Evolutionary conservation across 331 rosid genomes (phyloP).

Genomic region (Quercus tomentella): DNA sequence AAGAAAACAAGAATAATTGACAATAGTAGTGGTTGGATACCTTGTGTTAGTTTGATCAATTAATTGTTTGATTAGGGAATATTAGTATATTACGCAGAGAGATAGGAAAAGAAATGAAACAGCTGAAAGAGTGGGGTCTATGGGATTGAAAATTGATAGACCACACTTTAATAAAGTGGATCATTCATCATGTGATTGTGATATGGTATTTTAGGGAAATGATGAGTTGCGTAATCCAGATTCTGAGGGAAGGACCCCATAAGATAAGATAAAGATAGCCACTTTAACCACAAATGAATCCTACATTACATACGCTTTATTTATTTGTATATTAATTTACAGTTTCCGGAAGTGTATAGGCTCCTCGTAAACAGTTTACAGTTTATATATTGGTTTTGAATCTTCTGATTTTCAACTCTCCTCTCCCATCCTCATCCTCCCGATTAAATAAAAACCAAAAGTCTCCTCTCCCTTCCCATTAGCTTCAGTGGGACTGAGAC

Average conservation of each 20-base stretch:
- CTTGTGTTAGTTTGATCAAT: not conserved
- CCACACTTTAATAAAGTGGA: conserved; percentile 36
- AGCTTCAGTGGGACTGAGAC: too few species aligned
- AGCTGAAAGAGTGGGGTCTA: conserved; percentile 25
- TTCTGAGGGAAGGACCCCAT: conserved; percentile 15
- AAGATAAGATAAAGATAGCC: not conserved
- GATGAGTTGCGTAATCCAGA: conserved; percentile 24
- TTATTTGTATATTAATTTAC: not conserved
- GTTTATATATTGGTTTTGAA: too few species aligned
- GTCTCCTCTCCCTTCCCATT: too few species aligned
- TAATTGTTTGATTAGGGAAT: not conserved
- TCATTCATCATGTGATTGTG: not conserved
- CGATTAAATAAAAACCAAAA: too few species aligned
- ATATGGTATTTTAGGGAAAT: conserved; percentile 4
- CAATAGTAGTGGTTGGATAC: not conserved
- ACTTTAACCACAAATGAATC: conserved; percentile 15
- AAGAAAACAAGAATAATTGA: not conserved
- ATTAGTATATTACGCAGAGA: not conserved
- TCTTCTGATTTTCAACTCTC: too few species aligned
- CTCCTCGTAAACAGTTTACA: too few species aligned
- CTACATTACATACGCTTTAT: not conserved
- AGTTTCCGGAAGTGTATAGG: not conserved
- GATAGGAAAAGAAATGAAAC: not conserved
- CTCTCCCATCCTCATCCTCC: too few species aligned
- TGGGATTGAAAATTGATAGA: conserved; percentile 20